These are phyloP conservation scores for Rosa lucieae DNA, from an alignment of 306 rosid species.

Conservation along the genomic window DNA sequence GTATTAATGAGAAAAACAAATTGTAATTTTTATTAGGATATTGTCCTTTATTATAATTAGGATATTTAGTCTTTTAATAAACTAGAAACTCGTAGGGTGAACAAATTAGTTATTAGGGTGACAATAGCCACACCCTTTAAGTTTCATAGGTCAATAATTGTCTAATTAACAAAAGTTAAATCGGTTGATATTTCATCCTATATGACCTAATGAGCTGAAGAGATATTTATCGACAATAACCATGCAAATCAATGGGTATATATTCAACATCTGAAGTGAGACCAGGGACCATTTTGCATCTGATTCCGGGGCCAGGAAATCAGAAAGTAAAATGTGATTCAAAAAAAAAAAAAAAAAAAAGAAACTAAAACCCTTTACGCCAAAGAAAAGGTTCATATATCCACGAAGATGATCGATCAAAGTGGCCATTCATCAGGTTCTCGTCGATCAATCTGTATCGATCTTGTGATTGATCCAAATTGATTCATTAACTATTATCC, in stretches of 20 bases:
- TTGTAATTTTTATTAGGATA: too few species aligned
- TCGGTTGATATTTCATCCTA: too few species aligned
- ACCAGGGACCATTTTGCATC: conserved; percentile 12
- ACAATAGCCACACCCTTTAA: too few species aligned
- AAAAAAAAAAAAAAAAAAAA: neutral
- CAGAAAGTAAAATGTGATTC: conserved; percentile 6
- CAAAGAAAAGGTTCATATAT: neutral
- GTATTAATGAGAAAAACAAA: too few species aligned
- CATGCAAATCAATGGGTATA: neutral
- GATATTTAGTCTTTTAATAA: too few species aligned
- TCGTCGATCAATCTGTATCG: neutral
- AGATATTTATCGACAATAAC: neutral
- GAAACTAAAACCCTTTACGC: neutral
- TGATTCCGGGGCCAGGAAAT: conserved; percentile 1
- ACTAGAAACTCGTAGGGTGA: too few species aligned
- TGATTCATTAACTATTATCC: conserved; percentile 10
- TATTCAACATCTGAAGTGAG: neutral
- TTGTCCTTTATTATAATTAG: too few species aligned
- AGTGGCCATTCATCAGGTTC: conserved; percentile 7
- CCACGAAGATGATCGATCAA: neutral
- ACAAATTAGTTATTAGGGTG: too few species aligned
- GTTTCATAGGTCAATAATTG: too few species aligned
- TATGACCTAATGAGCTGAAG: neutral
- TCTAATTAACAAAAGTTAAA: too few species aligned
- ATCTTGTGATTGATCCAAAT: neutral